A percentile compares a stretch with the other conserved stretches of the same genome.
Evolutionary conservation across 306 rosid species (phyloP).

Genomic region (Casuarina equisetifolia): DNA sequence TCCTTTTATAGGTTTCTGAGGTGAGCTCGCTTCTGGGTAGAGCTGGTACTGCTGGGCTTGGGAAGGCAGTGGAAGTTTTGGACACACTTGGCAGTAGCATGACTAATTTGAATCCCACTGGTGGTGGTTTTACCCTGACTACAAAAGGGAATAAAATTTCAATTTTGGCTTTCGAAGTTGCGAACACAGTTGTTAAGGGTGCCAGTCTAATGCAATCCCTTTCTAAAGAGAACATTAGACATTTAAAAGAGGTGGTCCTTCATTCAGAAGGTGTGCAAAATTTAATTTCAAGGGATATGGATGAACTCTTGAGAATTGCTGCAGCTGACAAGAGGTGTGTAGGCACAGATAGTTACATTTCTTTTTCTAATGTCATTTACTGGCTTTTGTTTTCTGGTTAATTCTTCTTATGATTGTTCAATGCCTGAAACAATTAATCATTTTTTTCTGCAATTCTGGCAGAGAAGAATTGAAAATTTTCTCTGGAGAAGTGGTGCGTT

Average conservation of each 20-base stretch:
- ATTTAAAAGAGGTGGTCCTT: slow-evolving; percentile 85
- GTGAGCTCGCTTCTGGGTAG: slow-evolving; percentile 88
- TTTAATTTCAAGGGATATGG: slow-evolving; percentile 80
- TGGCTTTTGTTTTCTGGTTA: slow-evolving; percentile 20
- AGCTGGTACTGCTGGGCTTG: slow-evolving; percentile 97
- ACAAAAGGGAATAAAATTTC: slow-evolving; percentile 90
- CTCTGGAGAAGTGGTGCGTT: slow-evolving; percentile 94
- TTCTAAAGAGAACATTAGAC: slow-evolving; percentile 82
- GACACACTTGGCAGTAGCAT: slow-evolving; percentile 98
- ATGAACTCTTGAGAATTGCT: slow-evolving; percentile 85
- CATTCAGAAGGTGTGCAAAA: slow-evolving; percentile 92
- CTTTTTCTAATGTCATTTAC: not conserved
- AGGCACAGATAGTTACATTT: slow-evolving; percentile 8
- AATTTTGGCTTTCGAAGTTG: slow-evolving; percentile 97
- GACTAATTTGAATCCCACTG: slow-evolving; percentile 70
- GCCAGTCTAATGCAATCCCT: slow-evolving; percentile 95
- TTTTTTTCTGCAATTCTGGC: slow-evolving; percentile 51
- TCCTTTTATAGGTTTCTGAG: slow-evolving; percentile 78
- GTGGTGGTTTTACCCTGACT: slow-evolving; percentile 76
- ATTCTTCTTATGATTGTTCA: slow-evolving; percentile 23
- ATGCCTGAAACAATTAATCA: slow-evolving; percentile 16
- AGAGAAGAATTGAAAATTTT: slow-evolving; percentile 92
- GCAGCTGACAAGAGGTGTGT: slow-evolving; percentile 95
- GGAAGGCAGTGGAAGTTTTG: slow-evolving; percentile 98
- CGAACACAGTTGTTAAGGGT: slow-evolving; percentile 95